Evolutionary conservation across 1,139 yeast genomes (phyloP), one percentile per base, ranked within the genome.

Genomic region (Yamadazyma oceani): DNA sequence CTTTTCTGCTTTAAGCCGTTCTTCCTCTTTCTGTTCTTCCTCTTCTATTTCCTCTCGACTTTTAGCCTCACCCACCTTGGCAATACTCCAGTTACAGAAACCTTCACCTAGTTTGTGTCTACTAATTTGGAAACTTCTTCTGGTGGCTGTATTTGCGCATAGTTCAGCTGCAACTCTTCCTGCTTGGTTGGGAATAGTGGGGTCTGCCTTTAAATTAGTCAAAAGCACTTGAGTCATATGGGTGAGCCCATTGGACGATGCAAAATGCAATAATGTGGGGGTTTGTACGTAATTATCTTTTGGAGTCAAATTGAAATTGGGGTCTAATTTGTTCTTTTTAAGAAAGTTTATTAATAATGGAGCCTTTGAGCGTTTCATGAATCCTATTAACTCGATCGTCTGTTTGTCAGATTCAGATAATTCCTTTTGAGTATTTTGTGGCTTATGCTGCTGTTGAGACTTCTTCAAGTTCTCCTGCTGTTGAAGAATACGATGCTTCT

Each of bases 191-290:
- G 44, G 42, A 2, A 75, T 44, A 0, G 82, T 66, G 0, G 96
- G 95, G 46, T 87, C 83, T 1, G 89, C 87, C 42, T 82, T 80
- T 42, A 86, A 60, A 38, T 77, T 82, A 9, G 75, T 69, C 25
- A 92, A 58, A 34, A 94, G 64, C 0, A 80, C 70, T 28, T 78
- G 75, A 4, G 87, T 80, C 73, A 89, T 81, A 48, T 82, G 87
- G 31, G 72, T 69, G 11, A 82, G 63, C 1, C 87, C 87, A 38
- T 80, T 69, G 4, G 82, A 69, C 0, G 97, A 66, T 0, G 96
- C 94, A 57, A 69, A 88, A 55, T 89, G 96, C 24, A 94, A 67
- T 39, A 86, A 60, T 0, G 95, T 85, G 2, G 97, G 96, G 0
- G 85, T 73, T 15, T 68, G 65, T 4, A 58, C 48, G 49, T 73